phyloP scores from a whole-genome alignment of 371 early-diverging fungal genomes.

The Mucor mucedo region DNA sequence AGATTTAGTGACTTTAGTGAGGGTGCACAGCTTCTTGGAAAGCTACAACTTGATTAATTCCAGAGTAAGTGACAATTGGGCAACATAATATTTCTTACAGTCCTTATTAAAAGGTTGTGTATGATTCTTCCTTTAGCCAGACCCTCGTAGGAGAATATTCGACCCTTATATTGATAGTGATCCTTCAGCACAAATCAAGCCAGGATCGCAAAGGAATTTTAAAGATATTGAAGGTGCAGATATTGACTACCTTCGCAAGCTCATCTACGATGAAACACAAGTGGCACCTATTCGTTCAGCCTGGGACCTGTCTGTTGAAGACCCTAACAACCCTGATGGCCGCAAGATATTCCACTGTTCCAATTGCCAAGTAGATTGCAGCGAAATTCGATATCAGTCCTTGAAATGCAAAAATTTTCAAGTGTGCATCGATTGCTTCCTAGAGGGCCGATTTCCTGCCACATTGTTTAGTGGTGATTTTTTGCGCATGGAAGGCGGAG shows the following conservation, averaged over 20 bases:
- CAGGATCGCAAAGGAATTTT: slow-evolving; percentile 42
- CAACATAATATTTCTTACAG: neutral
- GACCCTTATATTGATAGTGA: slow-evolving; percentile 50
- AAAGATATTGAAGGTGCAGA: slow-evolving; percentile 25
- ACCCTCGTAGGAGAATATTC: slow-evolving; percentile 50
- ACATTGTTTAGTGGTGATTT: slow-evolving; percentile 46
- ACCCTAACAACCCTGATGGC: slow-evolving; percentile 38
- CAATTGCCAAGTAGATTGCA: slow-evolving; percentile 43
- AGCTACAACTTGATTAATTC: slow-evolving; percentile 97
- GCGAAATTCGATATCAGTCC: slow-evolving; percentile 45
- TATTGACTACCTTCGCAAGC: slow-evolving; percentile 35
- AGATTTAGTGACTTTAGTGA: slow-evolving; percentile 91
- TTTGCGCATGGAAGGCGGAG: slow-evolving; percentile 38
- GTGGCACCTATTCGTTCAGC: slow-evolving; percentile 9
- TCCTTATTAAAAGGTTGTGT: too few relatives aligned
- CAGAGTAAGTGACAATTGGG: slow-evolving; percentile 62
- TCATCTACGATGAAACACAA: slow-evolving; percentile 33
- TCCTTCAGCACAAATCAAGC: slow-evolving; percentile 33
- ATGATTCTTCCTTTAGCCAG: slow-evolving; percentile 26
- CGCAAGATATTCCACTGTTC: slow-evolving; percentile 36
- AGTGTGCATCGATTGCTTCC: slow-evolving; percentile 47
- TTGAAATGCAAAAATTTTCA: slow-evolving; percentile 38
- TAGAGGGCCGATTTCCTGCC: slow-evolving; percentile 50
- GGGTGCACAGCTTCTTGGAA: slow-evolving; percentile 96
- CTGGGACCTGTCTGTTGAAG: slow-evolving; percentile 38